Evolutionary conservation across 441 rosid species (phyloP).

Genomic region (Gossypium schwendimanii): DNA sequence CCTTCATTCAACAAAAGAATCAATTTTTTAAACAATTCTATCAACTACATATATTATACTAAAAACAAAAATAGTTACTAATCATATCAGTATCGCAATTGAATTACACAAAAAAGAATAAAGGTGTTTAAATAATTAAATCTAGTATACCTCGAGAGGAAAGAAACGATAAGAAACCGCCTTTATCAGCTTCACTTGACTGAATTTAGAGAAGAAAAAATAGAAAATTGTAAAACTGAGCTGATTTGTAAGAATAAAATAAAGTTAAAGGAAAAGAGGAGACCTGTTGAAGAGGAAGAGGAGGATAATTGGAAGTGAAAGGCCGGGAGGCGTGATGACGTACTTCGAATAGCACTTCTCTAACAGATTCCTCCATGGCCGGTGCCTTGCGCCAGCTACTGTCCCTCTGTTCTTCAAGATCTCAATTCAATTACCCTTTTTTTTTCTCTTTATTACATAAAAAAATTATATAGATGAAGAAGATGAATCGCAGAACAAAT

Average conservation of each 20-base stretch:
- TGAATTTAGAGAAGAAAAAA: constrained; percentile 20
- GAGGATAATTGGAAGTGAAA: constrained; percentile 61
- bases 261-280: constrained; percentile 1
- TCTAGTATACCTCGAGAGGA: constrained; percentile 34
- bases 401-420: neutral
- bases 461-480: neutral
- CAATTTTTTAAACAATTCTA: neutral
- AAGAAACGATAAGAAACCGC: constrained; percentile 47
- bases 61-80: neutral
- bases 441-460: neutral
- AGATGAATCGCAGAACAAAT: neutral
- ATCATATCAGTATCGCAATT: constrained; percentile 1
- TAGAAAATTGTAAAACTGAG: constrained; percentile 6
- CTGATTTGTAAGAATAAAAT: neutral
- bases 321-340: constrained; percentile 62
- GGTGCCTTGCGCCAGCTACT: neutral
- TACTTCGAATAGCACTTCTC: constrained; percentile 56
- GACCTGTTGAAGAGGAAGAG: constrained; percentile 54
- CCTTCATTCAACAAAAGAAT: constrained; percentile 32
- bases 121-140: neutral
- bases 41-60: constrained; percentile 2
- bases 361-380: constrained; percentile 30
- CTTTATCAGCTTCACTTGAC: constrained; percentile 37
- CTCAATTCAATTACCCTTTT: neutral
- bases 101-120: neutral